A percentile compares a stretch with the other conserved stretches of the same genome.
phyloP scores from a whole-genome alignment of 225 moss, liverwort and hornwort species.

The Polytrichum formosum region DNA sequence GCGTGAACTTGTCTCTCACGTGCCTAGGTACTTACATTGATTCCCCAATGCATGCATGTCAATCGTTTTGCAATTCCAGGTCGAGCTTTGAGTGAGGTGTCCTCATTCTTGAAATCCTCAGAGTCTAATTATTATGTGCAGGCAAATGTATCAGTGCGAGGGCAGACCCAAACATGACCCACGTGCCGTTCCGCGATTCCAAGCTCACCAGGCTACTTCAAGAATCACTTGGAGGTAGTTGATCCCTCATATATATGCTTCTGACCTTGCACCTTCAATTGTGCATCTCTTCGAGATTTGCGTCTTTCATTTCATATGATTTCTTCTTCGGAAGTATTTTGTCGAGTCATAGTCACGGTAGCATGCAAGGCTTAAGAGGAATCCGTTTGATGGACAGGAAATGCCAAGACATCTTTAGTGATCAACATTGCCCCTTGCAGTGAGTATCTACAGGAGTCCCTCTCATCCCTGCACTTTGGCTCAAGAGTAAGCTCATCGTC shows the following conservation, averaged over 20 bases:
- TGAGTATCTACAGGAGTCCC: constrained; percentile 73
- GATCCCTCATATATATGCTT: too few species aligned
- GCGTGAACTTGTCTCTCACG: constrained; percentile 83
- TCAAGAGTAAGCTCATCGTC: constrained; percentile 49
- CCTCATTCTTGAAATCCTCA: not conserved
- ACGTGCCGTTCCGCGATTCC: constrained; percentile 88
- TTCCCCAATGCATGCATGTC: too few species aligned
- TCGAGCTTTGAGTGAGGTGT: not conserved
- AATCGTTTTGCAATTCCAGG: too few species aligned
- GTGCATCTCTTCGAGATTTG: too few species aligned
- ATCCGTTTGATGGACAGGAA: constrained; percentile 37
- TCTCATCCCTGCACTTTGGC: constrained; percentile 81
- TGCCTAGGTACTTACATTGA: constrained; percentile 48
- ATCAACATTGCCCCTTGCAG: constrained; percentile 87
- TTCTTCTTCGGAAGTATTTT: too few species aligned
- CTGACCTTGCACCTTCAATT: too few species aligned
- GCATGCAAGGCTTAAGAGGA: too few species aligned
- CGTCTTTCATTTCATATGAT: too few species aligned
- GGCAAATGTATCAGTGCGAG: constrained; percentile 88
- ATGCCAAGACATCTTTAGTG: constrained; percentile 83
- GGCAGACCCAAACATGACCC: constrained; percentile 72
- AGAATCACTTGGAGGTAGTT: constrained; percentile 82
- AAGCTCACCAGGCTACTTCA: constrained; percentile 89
- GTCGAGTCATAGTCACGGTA: too few species aligned
- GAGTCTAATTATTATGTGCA: constrained; percentile 14